These are phyloP conservation scores for Exophiala spinifera DNA, from an alignment of 2,329 filamentous ascomycete genomes.

Conservation along the genomic window DNA sequence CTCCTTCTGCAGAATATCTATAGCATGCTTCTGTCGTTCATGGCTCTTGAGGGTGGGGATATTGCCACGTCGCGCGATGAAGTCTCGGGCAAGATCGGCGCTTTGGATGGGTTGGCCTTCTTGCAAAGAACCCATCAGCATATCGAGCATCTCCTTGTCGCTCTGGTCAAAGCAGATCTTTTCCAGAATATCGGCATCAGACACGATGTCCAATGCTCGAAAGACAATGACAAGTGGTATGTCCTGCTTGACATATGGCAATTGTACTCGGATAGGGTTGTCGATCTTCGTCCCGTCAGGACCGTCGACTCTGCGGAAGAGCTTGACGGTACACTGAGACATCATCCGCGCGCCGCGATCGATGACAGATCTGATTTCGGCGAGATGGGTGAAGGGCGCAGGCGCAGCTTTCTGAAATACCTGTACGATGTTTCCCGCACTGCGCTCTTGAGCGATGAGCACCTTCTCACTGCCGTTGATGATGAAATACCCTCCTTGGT, in stretches of 20 bases:
- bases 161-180: conserved; percentile 95
- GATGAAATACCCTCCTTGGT: conserved; percentile 97
- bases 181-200: conserved; percentile 95
- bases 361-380: conserved; percentile 92
- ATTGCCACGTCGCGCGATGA: conserved; percentile 87
- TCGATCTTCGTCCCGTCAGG: conserved; percentile 44
- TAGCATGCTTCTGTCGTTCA: conserved; percentile 86
- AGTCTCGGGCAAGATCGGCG: conserved; percentile 88
- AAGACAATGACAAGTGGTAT: conserved; percentile 95
- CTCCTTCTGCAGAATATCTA: conserved; percentile 95
- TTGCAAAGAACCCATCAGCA: conserved; percentile 94
- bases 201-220: conserved; percentile 90
- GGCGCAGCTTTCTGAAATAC: conserved; percentile 96
- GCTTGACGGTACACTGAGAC: conserved; percentile 85
- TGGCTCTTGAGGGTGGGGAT: conserved; percentile 67
- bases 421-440: conserved; percentile 96
- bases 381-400: conserved; percentile 88
- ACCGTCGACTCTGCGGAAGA: conserved; percentile 78
- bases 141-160: conserved; percentile 95
- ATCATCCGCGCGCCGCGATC: conserved; percentile 95
- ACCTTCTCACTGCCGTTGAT: conserved; percentile 99
- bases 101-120: conserved; percentile 97
- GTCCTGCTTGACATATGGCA: conserved; percentile 92
- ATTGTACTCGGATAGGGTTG: conserved; percentile 69
- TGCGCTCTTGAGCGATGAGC: conserved; percentile 93